phyloP scores from a whole-genome alignment of 306 rosid genomes.

The Castanospermum australe region DNA sequence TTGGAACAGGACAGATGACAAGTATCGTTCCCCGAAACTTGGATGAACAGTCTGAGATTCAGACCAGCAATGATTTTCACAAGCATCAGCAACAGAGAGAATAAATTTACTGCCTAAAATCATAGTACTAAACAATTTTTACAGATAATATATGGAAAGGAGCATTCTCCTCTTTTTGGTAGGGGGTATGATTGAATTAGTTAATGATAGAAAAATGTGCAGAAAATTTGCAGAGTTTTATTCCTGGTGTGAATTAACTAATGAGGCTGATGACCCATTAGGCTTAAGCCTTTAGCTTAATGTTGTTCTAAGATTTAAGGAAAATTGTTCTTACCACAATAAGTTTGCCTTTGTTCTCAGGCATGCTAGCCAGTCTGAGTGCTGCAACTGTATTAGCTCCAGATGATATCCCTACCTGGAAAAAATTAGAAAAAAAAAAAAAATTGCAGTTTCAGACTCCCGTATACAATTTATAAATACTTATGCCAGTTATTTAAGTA shows the following conservation, averaged over 20 bases:
- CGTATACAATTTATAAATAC: background rate
- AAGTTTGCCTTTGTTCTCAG: slow-evolving; percentile 74
- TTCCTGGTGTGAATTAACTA: background rate
- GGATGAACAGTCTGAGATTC: slow-evolving; percentile 85
- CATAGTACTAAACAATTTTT: background rate
- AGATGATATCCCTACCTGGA: slow-evolving; percentile 75
- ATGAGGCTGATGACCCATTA: background rate
- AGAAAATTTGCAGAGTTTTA: background rate
- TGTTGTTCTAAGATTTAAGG: background rate
- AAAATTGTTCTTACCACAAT: slow-evolving; percentile 53
- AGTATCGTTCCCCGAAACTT: slow-evolving; percentile 92
- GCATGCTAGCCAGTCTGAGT: slow-evolving; percentile 55
- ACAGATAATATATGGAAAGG: too few relatives aligned
- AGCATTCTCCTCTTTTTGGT: too few relatives aligned
- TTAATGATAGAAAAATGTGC: background rate
- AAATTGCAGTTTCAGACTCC: background rate
- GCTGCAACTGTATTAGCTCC: slow-evolving; percentile 75
- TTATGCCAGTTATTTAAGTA: background rate
- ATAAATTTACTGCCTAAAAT: background rate
- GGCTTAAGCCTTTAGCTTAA: too few relatives aligned
- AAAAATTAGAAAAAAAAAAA: background rate
- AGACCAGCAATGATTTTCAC: slow-evolving; percentile 12
- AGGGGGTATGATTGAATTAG: too few relatives aligned
- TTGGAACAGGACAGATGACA: slow-evolving; percentile 87
- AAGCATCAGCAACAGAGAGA: slow-evolving; percentile 6